Base-by-base conservation (phyloP, 129 eudicot genomes). In the Escallonia rubra region DNA sequence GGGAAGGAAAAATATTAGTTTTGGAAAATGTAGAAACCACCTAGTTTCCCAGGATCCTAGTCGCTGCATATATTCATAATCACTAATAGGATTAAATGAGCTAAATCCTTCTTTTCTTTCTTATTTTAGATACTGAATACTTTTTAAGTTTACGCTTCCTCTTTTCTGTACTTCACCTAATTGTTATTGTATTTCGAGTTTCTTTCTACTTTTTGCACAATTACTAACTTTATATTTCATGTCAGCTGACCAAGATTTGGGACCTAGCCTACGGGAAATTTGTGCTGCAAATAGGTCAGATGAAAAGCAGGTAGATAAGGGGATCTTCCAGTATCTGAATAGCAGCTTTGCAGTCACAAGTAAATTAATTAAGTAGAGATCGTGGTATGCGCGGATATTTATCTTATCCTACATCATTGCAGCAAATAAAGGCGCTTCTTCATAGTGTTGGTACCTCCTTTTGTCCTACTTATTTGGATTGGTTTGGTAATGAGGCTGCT, bases 361-460 rank as follows among this genome's bases (percentile, higher is more conserved):
- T 70, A n/a, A 13, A 42, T 60, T 13, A 23, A 49, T 61, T 50
- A 44, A 45, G 16, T 65, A 69, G 66, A 72, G 66, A 52, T 41
- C 6, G 34, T 34, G 51, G 48, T 69, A 51, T 52, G 49, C 38
- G 52, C 16, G 52, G 4, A 10, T 43, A 52, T 3, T 3, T n/a
- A 7, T 58, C 46, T 43, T 57, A n/a, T 7, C 62, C 58, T 65
- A 39, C 43, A 41, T 8, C 44, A 15, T 47, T 82, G 81, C 96
- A 93, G 98, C 95, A 93, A 93, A 89, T 93, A 58, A 89, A 80
- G 84, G 98, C 96, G 44, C 95, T 93, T 77, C 92, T 93, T 65
- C 80, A 82, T 73, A 72, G 68, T 69, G 84, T 86, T 70, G 98
- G 98, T 16, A 73, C 85, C 57, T 76, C 95, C n/a, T 89, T 93